Evolutionary conservation across 1,284 basidiomycete species (phyloP), one percentile per base, ranked within the genome.

Genomic region (Cutaneotrichosporon dermatis): DNA sequence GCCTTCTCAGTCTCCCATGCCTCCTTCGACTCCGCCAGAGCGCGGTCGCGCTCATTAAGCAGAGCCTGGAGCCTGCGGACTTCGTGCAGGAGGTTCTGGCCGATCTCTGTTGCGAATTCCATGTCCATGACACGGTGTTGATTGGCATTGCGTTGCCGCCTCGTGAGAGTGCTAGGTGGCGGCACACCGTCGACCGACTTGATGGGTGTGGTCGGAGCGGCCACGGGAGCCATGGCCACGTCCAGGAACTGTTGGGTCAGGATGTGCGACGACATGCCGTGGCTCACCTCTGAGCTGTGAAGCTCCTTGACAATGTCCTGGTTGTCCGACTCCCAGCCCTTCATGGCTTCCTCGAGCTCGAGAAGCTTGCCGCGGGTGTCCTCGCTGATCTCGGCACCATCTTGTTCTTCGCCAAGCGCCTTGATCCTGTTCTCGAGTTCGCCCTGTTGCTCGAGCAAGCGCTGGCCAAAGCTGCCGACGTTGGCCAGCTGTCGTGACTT

Each of bases 41-140:
- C 88, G 74, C 91, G 90, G 76, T 96, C 92, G 51, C 90, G 85
- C 75, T 94, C 92, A 15, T 83, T 88, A 40, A 96, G 83, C 55
- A 96, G 81, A 59, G 87, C 88, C 72, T 96, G 93, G 46, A 96
- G 80, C 49, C 92, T 82, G 54, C 92, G 83, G 41, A 95, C 91
- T 79, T 96, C 92, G 2, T 88, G 88, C 35, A 96, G 80, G 46
- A 96, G 80, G 37, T 89, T 89, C 66, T 90, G 92, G 1, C 93
- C 92, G 59, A 96, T 96, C 80, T 96, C 92, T 67, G 94, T 92
- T 37, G 92, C 93, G 69, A 96, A 95, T 81, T 95, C 93, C 67
- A 82, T 80, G 64, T 81, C 80, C 56, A 80, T 73, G 0, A 71
- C 69, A 11, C 77, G 70, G 54, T 79, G 76, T 44, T 79, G 77